Evolutionary conservation across 140 eudicot species (phyloP), one percentile per base, ranked within the genome.

Genomic region (Senecio squalidus): DNA sequence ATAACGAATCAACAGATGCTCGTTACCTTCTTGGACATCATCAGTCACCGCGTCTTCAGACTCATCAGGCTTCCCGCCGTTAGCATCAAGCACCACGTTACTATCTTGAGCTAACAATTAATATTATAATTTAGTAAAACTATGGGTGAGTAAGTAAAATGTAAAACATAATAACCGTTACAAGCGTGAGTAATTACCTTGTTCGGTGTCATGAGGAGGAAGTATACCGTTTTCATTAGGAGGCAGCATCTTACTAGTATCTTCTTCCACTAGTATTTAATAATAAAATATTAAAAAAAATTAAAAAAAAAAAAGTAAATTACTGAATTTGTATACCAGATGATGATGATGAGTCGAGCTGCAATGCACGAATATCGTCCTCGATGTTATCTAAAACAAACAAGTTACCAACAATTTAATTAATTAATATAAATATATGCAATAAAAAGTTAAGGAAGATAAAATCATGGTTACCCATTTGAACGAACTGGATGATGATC

Each of bases 321-420:
- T 10, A 23, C 22, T 49, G n/a, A n/a, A 24, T 24, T 22, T 3
- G 38, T 43, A 8, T 74, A 86, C 93, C 93, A 63, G n/a, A n/a
- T n/a, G n/a, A n/a, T n/a, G n/a, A n/a, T n/a, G 90, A 46, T 54
- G 96, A 87, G 62, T 87, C 96, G 2, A 87, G 94, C 75, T 87
- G 96, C 86, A 87, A 55, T 1, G 80, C 96, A 51, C 82, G 79
- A 61, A 87, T 78, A 22, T 83, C 96, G 39, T 80, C 94, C 71
- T 67, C 84, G 22, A 87, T 75, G 55, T 80, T 71, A 55, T 62
- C 76, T 71, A 33, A 13, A 52, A 50, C 14, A 9, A 30, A 41
- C 23, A 40, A 52, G 3, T 18, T 51, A 56, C 51, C 46, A 0
- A 45, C 24, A 45, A 45, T n/a, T n/a, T n/a, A n/a, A n/a, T n/a